Base-by-base conservation (phyloP, 139 green algal species). In the Pseudopediastrum boryanum region DNA sequence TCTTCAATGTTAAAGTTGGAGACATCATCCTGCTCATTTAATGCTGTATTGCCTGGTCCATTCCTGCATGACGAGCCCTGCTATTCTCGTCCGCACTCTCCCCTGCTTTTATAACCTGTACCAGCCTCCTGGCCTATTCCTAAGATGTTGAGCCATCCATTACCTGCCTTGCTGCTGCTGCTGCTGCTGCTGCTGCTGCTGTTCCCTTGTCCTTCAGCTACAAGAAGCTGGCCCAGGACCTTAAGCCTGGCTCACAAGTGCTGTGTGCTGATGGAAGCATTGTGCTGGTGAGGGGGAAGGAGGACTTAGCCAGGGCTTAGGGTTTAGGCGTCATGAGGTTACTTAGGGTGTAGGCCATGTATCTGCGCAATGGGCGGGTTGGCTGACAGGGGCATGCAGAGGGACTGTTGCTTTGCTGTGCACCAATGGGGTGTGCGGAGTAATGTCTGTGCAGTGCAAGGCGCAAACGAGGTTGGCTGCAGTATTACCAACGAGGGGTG, bases 201-300 rank as follows among this genome's bases (percentile, higher is more conserved):
- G 21, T 56, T 44, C 46, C 41, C 43, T 6, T 31, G 46, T 23
- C 25, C 36, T 84, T 67, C 85, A 94, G 87, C 63, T 98, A 97
- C 85, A 91, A 94, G 83, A 97, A 95, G 77, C 88, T 97, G 64
- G 87, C 94, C 13, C 44, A 90, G 43, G 94, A 98, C 76, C 89
- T 99, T 31, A 85, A 91, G 73, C 91, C 90, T 1, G 96, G 96
- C 43, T 90, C 73, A 16, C 86, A 92, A 71, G 97, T 99, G 74
- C 89, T 99, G 71, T 92, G 88, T 61, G 96, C 96, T 7, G 96
- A 99, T 80, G 96, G 96, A 36, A 95, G 85, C 78, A 97, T 99
- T 66, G 97, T 97, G 36, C 87, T 99, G 83, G 82, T 87, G 76
- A 25, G 81, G 74, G 21, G 9, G n/a, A 33, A 16, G 46, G 63